Evolutionary conservation across 106 monocot genomes (phyloP).

Genomic region (Apostasia ramifera): DNA sequence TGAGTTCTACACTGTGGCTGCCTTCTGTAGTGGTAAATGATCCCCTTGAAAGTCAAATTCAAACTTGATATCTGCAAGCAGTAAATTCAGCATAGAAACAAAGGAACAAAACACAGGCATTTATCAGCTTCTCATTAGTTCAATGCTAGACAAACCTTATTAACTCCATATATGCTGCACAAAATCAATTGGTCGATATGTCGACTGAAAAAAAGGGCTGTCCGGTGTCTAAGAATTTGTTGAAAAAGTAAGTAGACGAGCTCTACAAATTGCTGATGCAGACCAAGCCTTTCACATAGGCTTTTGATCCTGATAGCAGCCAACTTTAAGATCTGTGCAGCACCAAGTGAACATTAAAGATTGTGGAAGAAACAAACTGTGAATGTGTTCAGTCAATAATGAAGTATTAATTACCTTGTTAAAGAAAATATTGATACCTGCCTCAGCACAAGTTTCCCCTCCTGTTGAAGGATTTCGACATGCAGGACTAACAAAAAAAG

Average conservation of each 20-base stretch:
- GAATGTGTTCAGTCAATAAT: background rate
- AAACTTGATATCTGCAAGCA: constrained; percentile 52
- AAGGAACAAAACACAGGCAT: background rate
- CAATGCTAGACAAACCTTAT: constrained; percentile 44
- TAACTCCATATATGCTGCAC: constrained; percentile 90
- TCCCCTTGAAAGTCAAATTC: constrained; percentile 77
- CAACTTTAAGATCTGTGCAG: constrained; percentile 64
- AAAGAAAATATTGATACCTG: constrained; percentile 65
- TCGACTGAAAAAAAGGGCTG: constrained; percentile 74
- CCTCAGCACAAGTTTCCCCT: constrained; percentile 80
- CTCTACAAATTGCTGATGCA: constrained; percentile 54
- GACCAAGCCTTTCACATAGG: constrained; percentile 80
- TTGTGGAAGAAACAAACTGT: background rate
- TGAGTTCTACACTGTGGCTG: constrained; percentile 84
- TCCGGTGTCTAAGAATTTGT: constrained; percentile 70
- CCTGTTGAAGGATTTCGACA: constrained; percentile 67
- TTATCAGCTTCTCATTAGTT: background rate
- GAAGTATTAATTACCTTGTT: constrained; percentile 45
- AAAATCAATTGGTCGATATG: constrained; percentile 94
- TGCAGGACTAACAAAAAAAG: constrained; percentile 52
- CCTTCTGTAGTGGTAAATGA: constrained; percentile 76
- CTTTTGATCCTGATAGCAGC: constrained; percentile 83
- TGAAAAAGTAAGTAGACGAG: constrained; percentile 65
- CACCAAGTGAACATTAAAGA: background rate
- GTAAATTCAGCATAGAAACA: background rate